Conservation (phyloP, 306 rosid genomes). For the Vigna angularis region DNA sequence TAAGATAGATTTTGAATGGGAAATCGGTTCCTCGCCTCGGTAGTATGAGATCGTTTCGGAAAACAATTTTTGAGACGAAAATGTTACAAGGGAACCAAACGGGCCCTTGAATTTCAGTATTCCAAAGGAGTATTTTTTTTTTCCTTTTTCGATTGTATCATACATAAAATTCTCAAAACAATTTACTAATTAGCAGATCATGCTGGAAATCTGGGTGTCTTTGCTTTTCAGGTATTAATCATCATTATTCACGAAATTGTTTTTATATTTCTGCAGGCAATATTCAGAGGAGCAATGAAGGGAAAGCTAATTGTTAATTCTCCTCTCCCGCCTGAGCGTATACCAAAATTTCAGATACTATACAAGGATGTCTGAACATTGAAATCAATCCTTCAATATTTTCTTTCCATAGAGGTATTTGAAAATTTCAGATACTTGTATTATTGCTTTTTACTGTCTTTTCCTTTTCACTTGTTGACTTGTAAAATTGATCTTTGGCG, state of each 20-base stretch:
- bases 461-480: neutral
- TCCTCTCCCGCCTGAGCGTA: constrained; percentile 71
- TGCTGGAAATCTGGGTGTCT: constrained; percentile 8
- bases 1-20: neutral
- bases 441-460: neutral
- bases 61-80: neutral
- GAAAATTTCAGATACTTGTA: neutral
- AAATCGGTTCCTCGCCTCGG: neutral
- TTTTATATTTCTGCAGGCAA: constrained; percentile 58
- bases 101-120: neutral
- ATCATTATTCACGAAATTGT: constrained; percentile 32
- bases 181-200: neutral
- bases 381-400: neutral
- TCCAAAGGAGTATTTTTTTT: neutral
- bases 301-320: constrained; percentile 85
- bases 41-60: neutral
- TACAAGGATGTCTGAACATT: constrained; percentile 62
- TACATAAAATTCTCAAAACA: constrained; percentile 1
- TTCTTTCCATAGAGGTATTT: neutral
- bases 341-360: constrained; percentile 75
- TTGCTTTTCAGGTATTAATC: constrained; percentile 3
- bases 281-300: constrained; percentile 88
- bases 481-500: neutral
- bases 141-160: neutral
- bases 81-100: neutral